Evolutionary conservation across 179 eudicot genomes (phyloP).

Genomic region (Corrigiola litoralis): DNA sequence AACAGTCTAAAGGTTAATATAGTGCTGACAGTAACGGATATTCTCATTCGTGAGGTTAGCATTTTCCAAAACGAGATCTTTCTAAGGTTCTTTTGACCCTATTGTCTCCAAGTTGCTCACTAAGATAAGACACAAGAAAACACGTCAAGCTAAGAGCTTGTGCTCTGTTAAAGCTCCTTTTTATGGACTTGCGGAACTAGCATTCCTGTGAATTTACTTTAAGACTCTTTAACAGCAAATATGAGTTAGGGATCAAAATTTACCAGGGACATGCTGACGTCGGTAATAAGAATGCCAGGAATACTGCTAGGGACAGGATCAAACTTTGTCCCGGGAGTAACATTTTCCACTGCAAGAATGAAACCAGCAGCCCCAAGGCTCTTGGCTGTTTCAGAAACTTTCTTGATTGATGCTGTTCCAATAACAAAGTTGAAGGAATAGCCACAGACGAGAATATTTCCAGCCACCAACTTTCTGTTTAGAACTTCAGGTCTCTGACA

Average conservation of each 20-base stretch:
- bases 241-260: conserved; percentile 1
- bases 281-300: conserved; percentile 88
- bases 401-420: conserved; percentile 87
- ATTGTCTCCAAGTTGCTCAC: background rate
- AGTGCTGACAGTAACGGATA: background rate
- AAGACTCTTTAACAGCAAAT: background rate
- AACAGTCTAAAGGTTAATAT: background rate
- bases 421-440: conserved; percentile 90
- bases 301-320: conserved; percentile 90
- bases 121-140: background rate
- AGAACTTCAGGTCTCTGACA: conserved; percentile 90
- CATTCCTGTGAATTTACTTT: background rate
- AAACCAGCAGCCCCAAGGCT: conserved; percentile 91
- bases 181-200: too few relatives aligned
- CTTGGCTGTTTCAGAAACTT: conserved; percentile 80
- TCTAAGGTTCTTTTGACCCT: background rate
- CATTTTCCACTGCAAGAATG: conserved; percentile 91
- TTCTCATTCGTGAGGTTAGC: background rate
- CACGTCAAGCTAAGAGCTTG: background rate
- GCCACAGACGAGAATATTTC: conserved; percentile 91
- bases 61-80: background rate
- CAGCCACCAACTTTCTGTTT: conserved; percentile 74
- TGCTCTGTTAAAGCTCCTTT: too few relatives aligned
- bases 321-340: conserved; percentile 89
- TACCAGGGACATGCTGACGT: conserved; percentile 78